phyloP scores from a whole-genome alignment of 139 green algal genomes.

The Cymbomonas tetramitiformis region DNA sequence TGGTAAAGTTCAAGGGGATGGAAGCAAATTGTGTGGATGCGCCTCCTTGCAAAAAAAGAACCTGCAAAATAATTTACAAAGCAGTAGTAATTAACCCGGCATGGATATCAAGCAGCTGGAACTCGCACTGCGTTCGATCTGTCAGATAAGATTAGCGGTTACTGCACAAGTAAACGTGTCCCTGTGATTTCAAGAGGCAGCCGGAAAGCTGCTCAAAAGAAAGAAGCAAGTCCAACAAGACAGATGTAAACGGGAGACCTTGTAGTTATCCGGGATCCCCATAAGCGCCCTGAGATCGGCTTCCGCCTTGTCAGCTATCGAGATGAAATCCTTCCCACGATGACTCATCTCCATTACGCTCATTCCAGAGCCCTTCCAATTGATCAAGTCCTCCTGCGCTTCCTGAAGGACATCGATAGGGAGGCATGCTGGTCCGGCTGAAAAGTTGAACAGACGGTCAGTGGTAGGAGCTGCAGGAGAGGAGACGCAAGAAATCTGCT shows the following conservation, averaged over 20 bases:
- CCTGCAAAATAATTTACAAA: slow-evolving; percentile 21
- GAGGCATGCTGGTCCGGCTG: slow-evolving; percentile 75
- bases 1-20: slow-evolving; percentile 78
- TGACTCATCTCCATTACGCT: slow-evolving; percentile 98
- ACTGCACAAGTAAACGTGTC: too few relatives aligned
- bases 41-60: slow-evolving; percentile 80
- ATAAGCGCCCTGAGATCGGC: slow-evolving; percentile 79
- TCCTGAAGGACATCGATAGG: slow-evolving; percentile 78
- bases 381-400: slow-evolving; percentile 80
- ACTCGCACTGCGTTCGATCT: too few relatives aligned
- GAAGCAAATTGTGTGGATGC: slow-evolving; percentile 84
- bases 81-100: too few relatives aligned
- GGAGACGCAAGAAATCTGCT: too few relatives aligned
- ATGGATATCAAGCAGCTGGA: too few relatives aligned
- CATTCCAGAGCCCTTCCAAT: slow-evolving; percentile 73
- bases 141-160: too few relatives aligned
- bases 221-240: too few relatives aligned
- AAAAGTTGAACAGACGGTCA: slow-evolving; percentile 64
- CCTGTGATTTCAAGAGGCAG: too few relatives aligned
- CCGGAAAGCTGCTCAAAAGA: too few relatives aligned
- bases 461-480: too few relatives aligned
- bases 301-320: slow-evolving; percentile 76
- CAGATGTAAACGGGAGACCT: too few relatives aligned
- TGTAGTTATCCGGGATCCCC: slow-evolving; percentile 86
- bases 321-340: slow-evolving; percentile 81